Evolutionary conservation across 768 basidiomycete genomes (phyloP).

Genomic region (Tulasnella sp.): DNA sequence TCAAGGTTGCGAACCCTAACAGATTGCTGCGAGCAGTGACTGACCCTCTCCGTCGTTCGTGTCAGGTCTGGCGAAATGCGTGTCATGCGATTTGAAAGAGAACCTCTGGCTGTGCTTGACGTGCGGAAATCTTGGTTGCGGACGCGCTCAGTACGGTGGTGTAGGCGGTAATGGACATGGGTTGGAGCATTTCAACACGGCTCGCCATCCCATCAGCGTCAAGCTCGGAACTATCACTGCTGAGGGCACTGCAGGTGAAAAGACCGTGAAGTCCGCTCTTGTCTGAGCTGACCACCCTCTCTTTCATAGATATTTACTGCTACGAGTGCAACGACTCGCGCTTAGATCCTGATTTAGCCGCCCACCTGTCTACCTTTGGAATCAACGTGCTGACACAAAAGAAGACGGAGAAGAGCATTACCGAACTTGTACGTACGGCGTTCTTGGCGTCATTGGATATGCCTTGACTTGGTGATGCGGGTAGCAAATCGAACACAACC

Average conservation of each 20-base stretch:
- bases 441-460: background rate
- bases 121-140: conserved; percentile 84
- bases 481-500: conserved; percentile 92
- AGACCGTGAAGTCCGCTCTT: conserved; percentile 21
- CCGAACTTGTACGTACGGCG: conserved; percentile 57
- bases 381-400: conserved; percentile 70
- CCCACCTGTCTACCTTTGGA: conserved; percentile 70
- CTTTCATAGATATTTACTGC: conserved; percentile 72
- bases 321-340: conserved; percentile 80
- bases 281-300: background rate
- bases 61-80: conserved; percentile 77
- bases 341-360: conserved; percentile 58
- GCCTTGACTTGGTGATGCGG: conserved; percentile 12
- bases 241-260: conserved; percentile 82
- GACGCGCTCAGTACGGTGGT: conserved; percentile 72
- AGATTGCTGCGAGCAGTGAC: background rate
- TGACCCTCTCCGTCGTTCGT: background rate
- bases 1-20: conserved; percentile 33
- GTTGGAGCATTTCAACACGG: conserved; percentile 57
- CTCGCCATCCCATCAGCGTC: conserved; percentile 69
- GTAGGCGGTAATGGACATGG: conserved; percentile 83
- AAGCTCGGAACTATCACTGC: conserved; percentile 96
- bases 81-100: conserved; percentile 69
- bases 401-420: conserved; percentile 96
- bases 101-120: conserved; percentile 94